A percentile compares a stretch with the other conserved stretches of the same genome.
phyloP scores from a whole-genome alignment of 345 rosid genomes.

The Garcia nutans region DNA sequence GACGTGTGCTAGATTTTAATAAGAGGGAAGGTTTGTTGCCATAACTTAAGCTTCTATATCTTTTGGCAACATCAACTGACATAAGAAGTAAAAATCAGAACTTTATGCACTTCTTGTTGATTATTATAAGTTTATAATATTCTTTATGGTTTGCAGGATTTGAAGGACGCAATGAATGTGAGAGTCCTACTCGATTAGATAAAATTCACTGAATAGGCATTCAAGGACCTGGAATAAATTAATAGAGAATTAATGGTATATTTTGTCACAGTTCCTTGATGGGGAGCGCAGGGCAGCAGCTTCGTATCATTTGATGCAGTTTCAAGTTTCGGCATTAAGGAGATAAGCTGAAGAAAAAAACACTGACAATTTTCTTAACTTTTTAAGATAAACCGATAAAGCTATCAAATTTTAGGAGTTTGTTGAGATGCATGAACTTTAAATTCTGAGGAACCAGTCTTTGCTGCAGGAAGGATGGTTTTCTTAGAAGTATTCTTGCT shows the following conservation, averaged over 20 bases:
- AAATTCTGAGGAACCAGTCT: slow-evolving; percentile 19
- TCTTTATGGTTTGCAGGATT: slow-evolving; percentile 28
- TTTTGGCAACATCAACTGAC: slow-evolving; percentile 20
- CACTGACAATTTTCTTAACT: background rate
- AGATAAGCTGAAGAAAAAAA: background rate
- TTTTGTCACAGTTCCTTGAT: background rate
- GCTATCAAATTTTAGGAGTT: slow-evolving; percentile 15
- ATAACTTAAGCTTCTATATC: slow-evolving; percentile 13
- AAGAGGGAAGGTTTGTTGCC: slow-evolving; percentile 12
- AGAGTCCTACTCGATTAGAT: slow-evolving; percentile 10
- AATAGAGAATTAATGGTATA: slow-evolving; percentile 2
- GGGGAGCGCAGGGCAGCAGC: background rate
- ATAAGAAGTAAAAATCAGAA: background rate
- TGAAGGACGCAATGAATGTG: slow-evolving; percentile 20
- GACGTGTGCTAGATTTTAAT: background rate
- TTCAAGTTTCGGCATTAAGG: background rate
- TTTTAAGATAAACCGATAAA: background rate
- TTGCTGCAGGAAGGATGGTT: slow-evolving; percentile 20
- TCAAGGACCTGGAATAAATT: background rate
- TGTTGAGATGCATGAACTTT: slow-evolving; percentile 19
- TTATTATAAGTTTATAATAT: slow-evolving; percentile 1
- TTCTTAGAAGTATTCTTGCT: slow-evolving; percentile 38
- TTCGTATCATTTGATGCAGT: background rate
- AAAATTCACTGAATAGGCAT: slow-evolving; percentile 9
- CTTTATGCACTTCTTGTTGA: slow-evolving; percentile 3